Evolutionary conservation across 225 moss, liverwort and hornwort genomes (phyloP), one percentile per base, ranked within the genome.

Genomic region (Polytrichum formosum): DNA sequence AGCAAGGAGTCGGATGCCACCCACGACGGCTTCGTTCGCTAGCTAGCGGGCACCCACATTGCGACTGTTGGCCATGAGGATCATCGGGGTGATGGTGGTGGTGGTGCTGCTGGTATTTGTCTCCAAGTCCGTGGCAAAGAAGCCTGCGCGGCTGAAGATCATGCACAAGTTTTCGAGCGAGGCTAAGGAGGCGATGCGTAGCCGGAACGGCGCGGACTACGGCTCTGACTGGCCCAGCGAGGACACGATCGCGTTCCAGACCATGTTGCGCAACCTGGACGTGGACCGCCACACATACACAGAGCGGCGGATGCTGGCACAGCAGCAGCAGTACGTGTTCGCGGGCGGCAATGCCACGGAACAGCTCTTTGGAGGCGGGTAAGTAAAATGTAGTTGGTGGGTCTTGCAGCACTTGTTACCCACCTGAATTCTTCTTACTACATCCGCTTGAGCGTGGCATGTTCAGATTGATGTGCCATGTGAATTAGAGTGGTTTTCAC

Each of bases 321-420:
- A 56, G 18, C 62, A 62, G 27, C 75, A 78, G 28, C 83, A 86
- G 78, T 87, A 81, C 5, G 76, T 80, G 13, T 81, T 87, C 31
- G n/a, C 74, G 23, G 66, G 63, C 72, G 83, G 87, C 2, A 83
- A 81, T 65, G 76, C 58, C 3, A 87, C 87, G 62, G 78, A 87
- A 70, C 87, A 87, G 76, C 65, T 87, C 63, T 87, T 83, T 26
- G 87, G 82, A 66, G 83, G 86, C 71, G 86, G 86, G 86, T 86
- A 28, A 56, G 82, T 46, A 46, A 13, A 16, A 16, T 13, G 13
- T 46, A 46, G 2, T 13, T 46, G 46, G 3, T 46, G 4, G 46
- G 46, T 3, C 46, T 13, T 3, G 16, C 46, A 37, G 13, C 46
- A 46, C 16, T 13, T 46, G 13, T 46, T 46, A 0, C 16, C 10